Conservation (phyloP, 225 moss, liverwort and hornwort species). For the Asterella californica region DNA sequence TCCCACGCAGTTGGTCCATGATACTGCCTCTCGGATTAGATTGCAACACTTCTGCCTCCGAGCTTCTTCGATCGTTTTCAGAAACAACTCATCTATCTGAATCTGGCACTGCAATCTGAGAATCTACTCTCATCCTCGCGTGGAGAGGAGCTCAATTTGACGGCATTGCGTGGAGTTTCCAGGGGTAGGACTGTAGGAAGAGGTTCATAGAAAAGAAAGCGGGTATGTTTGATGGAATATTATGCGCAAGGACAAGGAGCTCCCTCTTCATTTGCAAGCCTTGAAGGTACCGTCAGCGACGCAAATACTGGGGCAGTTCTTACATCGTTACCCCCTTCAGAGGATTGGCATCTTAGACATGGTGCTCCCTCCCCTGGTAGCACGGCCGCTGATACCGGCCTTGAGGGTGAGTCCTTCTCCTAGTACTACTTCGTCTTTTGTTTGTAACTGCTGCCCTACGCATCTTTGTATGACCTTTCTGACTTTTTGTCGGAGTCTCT, state of each 20-base stretch:
- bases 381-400: slow-evolving; percentile 50
- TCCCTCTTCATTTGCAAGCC: slow-evolving; percentile 94
- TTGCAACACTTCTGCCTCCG: slow-evolving; percentile 12
- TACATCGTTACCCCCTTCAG: slow-evolving; percentile 54
- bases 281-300: slow-evolving; percentile 63
- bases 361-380: slow-evolving; percentile 63
- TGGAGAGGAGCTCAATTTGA: slow-evolving; percentile 27
- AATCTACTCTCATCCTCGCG: slow-evolving; percentile 1
- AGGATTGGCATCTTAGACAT: slow-evolving; percentile 80
- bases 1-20: slow-evolving; percentile 10
- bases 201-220: slow-evolving; percentile 51
- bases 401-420: slow-evolving; percentile 50
- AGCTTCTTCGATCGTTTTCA: slow-evolving; percentile 20
- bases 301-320: slow-evolving; percentile 60
- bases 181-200: slow-evolving; percentile 25
- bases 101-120: slow-evolving; percentile 9
- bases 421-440: slow-evolving; percentile 4
- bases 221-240: slow-evolving; percentile 99
- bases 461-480: slow-evolving; percentile 8
- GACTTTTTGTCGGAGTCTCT: not conserved
- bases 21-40: slow-evolving; percentile 12
- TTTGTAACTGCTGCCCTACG: not conserved
- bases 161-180: slow-evolving; percentile 33
- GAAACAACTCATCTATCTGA: not conserved
- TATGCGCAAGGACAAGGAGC: slow-evolving; percentile 99